Evolutionary conservation across 768 basidiomycete genomes (phyloP), one percentile per base, ranked within the genome.

Genomic region (Phlebiopsis flavidoalba): DNA sequence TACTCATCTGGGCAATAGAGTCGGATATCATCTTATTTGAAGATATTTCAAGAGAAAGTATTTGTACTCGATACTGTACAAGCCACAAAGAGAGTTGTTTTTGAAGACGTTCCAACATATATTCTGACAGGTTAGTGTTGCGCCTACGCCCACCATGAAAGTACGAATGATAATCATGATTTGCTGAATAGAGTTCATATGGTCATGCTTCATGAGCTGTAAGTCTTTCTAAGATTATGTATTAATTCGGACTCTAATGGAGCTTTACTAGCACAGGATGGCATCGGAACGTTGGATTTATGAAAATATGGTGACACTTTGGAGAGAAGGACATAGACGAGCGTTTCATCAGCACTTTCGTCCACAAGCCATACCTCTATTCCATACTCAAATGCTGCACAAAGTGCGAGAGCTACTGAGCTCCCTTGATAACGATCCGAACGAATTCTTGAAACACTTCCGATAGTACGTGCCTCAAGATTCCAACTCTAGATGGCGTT

Each of bases 71-170:
- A 72, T 61, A 71, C 75, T 3, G 48, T 65, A 15, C 53, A 66
- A 45, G 71, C 68, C 24, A 73, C 72, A 21, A 61, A 59, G n/a
- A 11, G 75, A 75, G 36, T 67, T 76, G 14, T 62, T 76, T n/a
- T 54, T 72, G 75, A 54, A 71, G 71, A 57, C 67, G 70, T 10
- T 67, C 71, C 53, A 46, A 60, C 8, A 72, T 67, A 40, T 76
- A 73, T 60, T 73, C 75, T 14, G 72, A 69, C 63, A 67, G 74
- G 24, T 49, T 19, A n/a, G 46, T 22, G 19, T 21, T 45, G 12
- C 15, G 12, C 6, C 15, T 19, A 53, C 21, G 21, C n/a, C n/a
- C 11, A 24, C 19, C 26, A 31, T 31, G 6, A 15, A 11, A 5
- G 4, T 3, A 8, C 3, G n/a, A 6, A 24, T 14, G 19, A n/a